Evolutionary conservation across 768 basidiomycete genomes (phyloP).

Genomic region (Mycena vulgaris): DNA sequence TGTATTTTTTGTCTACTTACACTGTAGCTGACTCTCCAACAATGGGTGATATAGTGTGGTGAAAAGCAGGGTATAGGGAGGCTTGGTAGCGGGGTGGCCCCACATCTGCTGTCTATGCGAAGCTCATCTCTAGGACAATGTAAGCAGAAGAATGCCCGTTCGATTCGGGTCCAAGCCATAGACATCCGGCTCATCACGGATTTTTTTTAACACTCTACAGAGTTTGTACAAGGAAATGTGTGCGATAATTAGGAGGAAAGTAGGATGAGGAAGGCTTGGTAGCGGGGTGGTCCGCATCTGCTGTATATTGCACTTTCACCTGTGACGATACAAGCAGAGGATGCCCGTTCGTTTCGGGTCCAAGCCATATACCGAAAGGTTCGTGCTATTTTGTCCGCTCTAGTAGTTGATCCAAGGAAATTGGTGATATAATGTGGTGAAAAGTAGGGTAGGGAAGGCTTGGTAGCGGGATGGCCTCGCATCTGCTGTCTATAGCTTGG

Average conservation of each 20-base stretch:
- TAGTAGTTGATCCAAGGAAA: too few relatives aligned
- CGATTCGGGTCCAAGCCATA: slow-evolving; percentile 2
- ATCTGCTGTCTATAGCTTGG: neutral
- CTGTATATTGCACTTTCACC: neutral
- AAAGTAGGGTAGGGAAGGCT: neutral
- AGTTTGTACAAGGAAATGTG: too few relatives aligned
- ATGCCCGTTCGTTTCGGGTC: slow-evolving; percentile 11
- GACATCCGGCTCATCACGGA: too few relatives aligned
- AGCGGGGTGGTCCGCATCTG: neutral
- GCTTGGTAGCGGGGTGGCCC: neutral
- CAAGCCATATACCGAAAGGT: neutral
- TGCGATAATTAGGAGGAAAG: too few relatives aligned
- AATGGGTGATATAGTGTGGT: too few relatives aligned
- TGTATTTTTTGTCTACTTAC: too few relatives aligned
- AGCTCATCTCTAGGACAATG: neutral
- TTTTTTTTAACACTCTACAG: too few relatives aligned
- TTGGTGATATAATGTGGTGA: neutral
- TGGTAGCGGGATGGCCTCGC: neutral
- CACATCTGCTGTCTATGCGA: neutral
- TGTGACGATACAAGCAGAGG: too few relatives aligned
- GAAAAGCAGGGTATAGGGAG: neutral
- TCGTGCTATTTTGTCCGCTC: neutral
- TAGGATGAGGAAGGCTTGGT: neutral
- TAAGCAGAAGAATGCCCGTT: neutral
- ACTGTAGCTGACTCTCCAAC: too few relatives aligned